Conservation (phyloP, 306 rosid species). For the Mucuna pruriens region DNA sequence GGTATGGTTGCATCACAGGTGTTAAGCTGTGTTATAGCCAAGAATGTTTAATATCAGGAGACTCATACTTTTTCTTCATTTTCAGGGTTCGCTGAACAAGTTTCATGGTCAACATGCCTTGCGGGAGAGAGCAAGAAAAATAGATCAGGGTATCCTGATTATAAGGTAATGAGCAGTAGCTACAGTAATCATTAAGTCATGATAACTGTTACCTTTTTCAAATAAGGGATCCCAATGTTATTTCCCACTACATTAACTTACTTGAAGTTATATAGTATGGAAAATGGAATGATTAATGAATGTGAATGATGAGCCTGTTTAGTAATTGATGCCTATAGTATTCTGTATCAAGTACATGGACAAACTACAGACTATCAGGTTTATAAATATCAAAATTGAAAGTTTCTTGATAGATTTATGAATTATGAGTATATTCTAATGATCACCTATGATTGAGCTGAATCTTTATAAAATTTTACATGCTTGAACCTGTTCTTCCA, state of each 20-base stretch:
- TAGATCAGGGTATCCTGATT: slow-evolving; percentile 87
- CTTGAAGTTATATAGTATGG: background rate
- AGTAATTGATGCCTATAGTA: slow-evolving; percentile 2
- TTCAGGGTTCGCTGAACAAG: slow-evolving; percentile 85
- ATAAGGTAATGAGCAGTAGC: slow-evolving; percentile 60
- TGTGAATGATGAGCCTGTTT: background rate
- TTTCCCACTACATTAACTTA: background rate
- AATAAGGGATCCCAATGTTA: background rate
- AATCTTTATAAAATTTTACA: background rate
- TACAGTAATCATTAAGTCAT: background rate
- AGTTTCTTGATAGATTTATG: background rate
- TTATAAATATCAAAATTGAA: background rate
- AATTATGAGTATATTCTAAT: slow-evolving; percentile 15
- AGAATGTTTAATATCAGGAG: slow-evolving; percentile 2
- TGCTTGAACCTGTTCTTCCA: background rate
- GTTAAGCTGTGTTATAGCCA: background rate
- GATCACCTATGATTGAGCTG: background rate
- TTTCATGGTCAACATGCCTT: slow-evolving; percentile 90
- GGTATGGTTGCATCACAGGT: slow-evolving; percentile 45
- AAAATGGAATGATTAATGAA: background rate
- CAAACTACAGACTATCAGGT: background rate
- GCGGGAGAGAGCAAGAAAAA: slow-evolving; percentile 84
- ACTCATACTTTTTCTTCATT: slow-evolving; percentile 23
- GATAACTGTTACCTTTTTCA: background rate
- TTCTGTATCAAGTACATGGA: background rate